Base-by-base conservation (phyloP, 1,284 basidiomycete genomes). In the Irpex sp. region DNA sequence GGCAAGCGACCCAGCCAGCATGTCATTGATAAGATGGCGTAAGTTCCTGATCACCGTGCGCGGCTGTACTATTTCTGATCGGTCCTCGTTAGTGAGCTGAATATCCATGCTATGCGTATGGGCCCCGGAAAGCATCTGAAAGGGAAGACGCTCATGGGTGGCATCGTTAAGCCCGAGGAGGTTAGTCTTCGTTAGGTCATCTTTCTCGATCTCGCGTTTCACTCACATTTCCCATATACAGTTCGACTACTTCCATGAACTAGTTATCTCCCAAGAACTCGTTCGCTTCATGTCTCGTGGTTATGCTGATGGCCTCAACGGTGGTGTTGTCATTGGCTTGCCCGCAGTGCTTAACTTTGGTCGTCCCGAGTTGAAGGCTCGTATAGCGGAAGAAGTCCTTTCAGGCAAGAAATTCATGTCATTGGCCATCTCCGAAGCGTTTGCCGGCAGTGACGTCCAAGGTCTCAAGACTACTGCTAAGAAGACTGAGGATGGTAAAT, bases 361-460 rank as follows among this genome's bases (percentile, higher is more conserved):
- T 13, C 84, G 84, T 19, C 83, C 89, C 21, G 91, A 87, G 67
- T 75, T 96, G 54, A 89, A 90, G 71, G 85, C 88, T 61, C 86
- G 86, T 67, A 81, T 98, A 58, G 81, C 96, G n/a, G 88, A 91
- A 31, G 93, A 94, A 36, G 87, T 96, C 5, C 80, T 98, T 48
- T 69, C 71, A 2, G 76, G 75, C 1, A 89, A 91, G 75, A 95
- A 92, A 75, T 88, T 87, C 70, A 85, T 90, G 55, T 87, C 87
- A 66, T 82, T 98, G 60, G 95, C 96, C 55, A 78, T 78, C 57
- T 75, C 76, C 0, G 76, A 78, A 65, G 94, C 96, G 0, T 94
- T 94, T 69, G 96, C 96, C 2, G 96, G 96, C 9, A 93, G 91
- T 64, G 95, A 97, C 72, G 94, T 98, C 37, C 82, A 87, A 71